Evolutionary conservation across 331 rosid species (phyloP).

Genomic region (Quercus lobata): DNA sequence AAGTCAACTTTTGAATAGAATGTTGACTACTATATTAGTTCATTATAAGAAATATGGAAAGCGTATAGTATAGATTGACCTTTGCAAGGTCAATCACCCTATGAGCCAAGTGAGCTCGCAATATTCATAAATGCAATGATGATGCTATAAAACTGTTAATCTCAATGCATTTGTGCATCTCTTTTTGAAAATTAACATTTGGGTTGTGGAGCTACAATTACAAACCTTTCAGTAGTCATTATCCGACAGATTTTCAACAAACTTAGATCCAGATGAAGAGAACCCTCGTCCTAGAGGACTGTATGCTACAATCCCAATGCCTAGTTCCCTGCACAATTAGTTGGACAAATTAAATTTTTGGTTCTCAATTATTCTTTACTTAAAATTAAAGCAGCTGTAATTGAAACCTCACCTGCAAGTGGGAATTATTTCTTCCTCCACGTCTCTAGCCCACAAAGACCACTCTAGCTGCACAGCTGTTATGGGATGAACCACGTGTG

Average conservation of each 20-base stretch:
- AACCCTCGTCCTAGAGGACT: slow-evolving; percentile 65
- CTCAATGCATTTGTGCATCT: too few species aligned
- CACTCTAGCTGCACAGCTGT: slow-evolving; percentile 67
- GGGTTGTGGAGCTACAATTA: neutral
- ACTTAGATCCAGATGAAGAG: slow-evolving; percentile 17
- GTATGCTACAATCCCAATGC: slow-evolving; percentile 67
- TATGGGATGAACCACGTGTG: slow-evolving; percentile 64
- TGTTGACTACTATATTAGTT: too few species aligned
- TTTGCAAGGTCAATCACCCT: too few species aligned
- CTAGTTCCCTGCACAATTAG: slow-evolving; percentile 23
- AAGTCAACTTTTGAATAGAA: too few species aligned
- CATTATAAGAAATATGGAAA: too few species aligned
- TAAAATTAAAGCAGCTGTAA: neutral
- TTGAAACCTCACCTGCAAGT: slow-evolving; percentile 48
- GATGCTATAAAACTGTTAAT: too few species aligned
- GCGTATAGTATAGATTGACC: too few species aligned
- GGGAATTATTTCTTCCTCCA: slow-evolving; percentile 52
- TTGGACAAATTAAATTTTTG: neutral
- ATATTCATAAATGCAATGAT: too few species aligned
- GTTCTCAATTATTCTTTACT: neutral
- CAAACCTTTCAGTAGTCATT: slow-evolving; percentile 46
- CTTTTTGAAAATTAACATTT: too few species aligned
- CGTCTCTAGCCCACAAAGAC: slow-evolving; percentile 69
- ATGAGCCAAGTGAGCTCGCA: too few species aligned
- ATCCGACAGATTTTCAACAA: slow-evolving; percentile 23